phyloP scores from a whole-genome alignment of 192 early-diverging fungal genomes.

The Linnemannia hyalina region DNA sequence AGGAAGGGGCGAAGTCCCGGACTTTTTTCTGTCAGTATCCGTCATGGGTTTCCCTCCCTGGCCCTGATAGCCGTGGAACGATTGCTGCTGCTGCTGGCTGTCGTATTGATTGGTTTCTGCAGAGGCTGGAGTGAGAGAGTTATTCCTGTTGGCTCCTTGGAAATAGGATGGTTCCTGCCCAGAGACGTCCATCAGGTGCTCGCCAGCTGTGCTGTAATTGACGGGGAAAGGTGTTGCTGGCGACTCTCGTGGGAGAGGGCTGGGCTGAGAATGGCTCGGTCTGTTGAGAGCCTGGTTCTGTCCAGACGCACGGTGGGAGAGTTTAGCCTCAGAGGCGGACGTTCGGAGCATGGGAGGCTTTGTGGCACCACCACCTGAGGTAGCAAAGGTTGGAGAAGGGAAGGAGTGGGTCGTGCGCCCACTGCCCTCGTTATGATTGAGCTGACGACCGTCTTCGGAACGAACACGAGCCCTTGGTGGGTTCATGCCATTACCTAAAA shows the following conservation, averaged over 20 bases:
- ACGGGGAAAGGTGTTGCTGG: constrained; percentile 40
- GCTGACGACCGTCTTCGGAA: constrained; percentile 28
- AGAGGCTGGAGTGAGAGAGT: constrained; percentile 1
- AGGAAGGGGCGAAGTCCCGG: constrained; percentile 32
- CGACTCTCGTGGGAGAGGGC: constrained; percentile 33
- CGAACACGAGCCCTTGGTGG: constrained; percentile 19
- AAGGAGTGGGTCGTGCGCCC: constrained; percentile 1
- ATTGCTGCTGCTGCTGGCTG: constrained; percentile 14
- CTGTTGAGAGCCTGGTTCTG: not conserved
- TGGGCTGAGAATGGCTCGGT: constrained; percentile 8
- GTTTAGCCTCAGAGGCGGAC: constrained; percentile 22
- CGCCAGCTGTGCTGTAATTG: not conserved
- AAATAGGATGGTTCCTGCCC: constrained; percentile 1
- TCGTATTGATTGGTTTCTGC: constrained; percentile 2
- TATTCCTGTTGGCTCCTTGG: not conserved
- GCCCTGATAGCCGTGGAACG: constrained; percentile 15
- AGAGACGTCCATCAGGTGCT: not conserved
- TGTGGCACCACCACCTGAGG: not conserved
- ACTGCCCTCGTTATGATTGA: not conserved
- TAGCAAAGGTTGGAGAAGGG: constrained; percentile 7
- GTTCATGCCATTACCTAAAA: constrained; percentile 15
- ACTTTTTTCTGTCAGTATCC: constrained; percentile 9
- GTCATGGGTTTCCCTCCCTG: constrained; percentile 1
- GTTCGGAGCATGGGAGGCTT: constrained; percentile 13
- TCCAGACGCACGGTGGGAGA: constrained; percentile 1